Conservation (phyloP, 2,329 filamentous ascomycete genomes). For the Fusarium sp. region DNA sequence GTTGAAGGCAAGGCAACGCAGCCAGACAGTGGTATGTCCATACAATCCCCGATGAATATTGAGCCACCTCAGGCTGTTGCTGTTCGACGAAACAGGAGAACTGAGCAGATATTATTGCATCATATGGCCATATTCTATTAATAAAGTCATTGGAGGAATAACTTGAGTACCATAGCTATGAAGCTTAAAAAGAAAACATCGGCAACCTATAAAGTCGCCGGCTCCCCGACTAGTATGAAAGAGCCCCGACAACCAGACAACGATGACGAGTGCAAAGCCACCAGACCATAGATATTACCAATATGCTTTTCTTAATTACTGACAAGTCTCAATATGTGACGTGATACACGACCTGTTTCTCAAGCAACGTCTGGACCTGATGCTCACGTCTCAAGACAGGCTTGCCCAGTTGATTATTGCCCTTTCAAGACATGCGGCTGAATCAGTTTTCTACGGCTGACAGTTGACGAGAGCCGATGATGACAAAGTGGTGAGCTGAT, state of each 20-base stretch:
- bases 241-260: slow-evolving; percentile 23
- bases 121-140: background rate
- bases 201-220: background rate
- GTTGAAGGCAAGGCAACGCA: background rate
- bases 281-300: background rate
- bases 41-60: background rate
- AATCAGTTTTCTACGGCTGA: slow-evolving; percentile 5
- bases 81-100: background rate
- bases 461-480: slow-evolving; percentile 7
- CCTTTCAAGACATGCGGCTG: slow-evolving; percentile 10
- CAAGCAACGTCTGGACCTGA: slow-evolving; percentile 27
- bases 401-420: background rate
- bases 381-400: slow-evolving; percentile 4
- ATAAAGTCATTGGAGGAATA: slow-evolving; percentile 3
- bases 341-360: slow-evolving; percentile 33
- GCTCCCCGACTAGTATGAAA: slow-evolving; percentile 18
- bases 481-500: slow-evolving; percentile 36
- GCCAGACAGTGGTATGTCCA: background rate
- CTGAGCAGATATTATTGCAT: background rate
- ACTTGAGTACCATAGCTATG: background rate
- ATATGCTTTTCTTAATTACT: background rate
- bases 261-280: slow-evolving; percentile 36
- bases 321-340: slow-evolving; percentile 20
- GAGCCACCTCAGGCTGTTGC: background rate
- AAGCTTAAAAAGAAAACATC: slow-evolving; percentile 6